These are phyloP conservation scores for Exidia glandulosa DNA, from an alignment of 768 basidiomycete genomes.

Conservation along the genomic window DNA sequence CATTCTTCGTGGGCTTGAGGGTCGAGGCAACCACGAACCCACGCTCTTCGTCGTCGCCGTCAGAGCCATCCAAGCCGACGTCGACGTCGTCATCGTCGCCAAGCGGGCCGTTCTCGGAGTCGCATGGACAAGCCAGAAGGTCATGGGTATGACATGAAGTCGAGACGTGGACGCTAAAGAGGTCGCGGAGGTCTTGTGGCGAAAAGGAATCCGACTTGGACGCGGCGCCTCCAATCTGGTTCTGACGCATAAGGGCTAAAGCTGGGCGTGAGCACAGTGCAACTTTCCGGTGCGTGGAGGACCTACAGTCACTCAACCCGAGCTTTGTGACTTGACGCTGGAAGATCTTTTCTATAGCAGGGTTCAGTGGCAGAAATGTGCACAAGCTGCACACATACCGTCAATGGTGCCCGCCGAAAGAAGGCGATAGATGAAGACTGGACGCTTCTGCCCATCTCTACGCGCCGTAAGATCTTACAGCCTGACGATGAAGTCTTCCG, in stretches of 20 bases:
- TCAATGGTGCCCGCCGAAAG: slow-evolving; percentile 86
- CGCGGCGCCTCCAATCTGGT: slow-evolving; percentile 23
- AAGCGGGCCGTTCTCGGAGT: slow-evolving; percentile 3
- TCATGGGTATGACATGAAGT: slow-evolving; percentile 90
- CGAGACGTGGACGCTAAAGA: slow-evolving; percentile 74
- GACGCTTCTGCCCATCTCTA: slow-evolving; percentile 89
- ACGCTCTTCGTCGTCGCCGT: slow-evolving; percentile 13
- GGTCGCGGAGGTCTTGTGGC: slow-evolving; percentile 77
- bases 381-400: slow-evolving; percentile 29
- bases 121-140: slow-evolving; percentile 68
- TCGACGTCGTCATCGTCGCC: slow-evolving; percentile 17
- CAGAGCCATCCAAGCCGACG: slow-evolving; percentile 17
- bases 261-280: neutral
- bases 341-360: slow-evolving; percentile 66
- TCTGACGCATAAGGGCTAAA: slow-evolving; percentile 1
- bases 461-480: neutral
- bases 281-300: slow-evolving; percentile 48
- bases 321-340: slow-evolving; percentile 93
- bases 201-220: slow-evolving; percentile 81
- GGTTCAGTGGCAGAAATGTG: slow-evolving; percentile 1
- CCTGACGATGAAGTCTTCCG: neutral
- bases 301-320: slow-evolving; percentile 76
- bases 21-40: slow-evolving; percentile 63
- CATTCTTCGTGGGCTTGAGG: slow-evolving; percentile 37
- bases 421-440: slow-evolving; percentile 83